Percentiles rank a stretch among this genome's conserved stretches.
These are phyloP conservation scores for Sphaerulina vaccinii DNA, from an alignment of 2,329 filamentous ascomycete species.

Conservation along the genomic window DNA sequence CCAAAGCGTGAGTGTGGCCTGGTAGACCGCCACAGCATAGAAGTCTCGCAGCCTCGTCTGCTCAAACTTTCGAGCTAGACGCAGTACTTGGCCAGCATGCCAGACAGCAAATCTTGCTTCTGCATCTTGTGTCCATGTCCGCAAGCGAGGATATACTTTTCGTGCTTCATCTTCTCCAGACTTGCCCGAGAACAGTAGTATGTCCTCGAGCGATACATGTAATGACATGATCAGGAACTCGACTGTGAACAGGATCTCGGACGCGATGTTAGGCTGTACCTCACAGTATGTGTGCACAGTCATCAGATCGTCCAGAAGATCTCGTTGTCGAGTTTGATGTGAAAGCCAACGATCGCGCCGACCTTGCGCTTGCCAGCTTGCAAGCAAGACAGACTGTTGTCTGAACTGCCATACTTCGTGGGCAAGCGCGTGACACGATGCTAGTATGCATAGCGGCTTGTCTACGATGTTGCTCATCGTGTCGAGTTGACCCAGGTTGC, in stretches of 20 bases:
- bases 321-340: conserved; percentile 24
- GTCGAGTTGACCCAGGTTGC: conserved; percentile 18
- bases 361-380: conserved; percentile 21
- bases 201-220: conserved; percentile 60
- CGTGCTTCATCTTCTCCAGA: conserved; percentile 64
- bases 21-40: conserved; percentile 65
- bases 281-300: conserved; percentile 26
- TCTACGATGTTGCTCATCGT: conserved; percentile 52
- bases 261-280: conserved; percentile 29
- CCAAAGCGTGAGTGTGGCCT: conserved; percentile 66
- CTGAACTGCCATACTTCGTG: conserved; percentile 60
- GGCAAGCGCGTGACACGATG: conserved; percentile 60
- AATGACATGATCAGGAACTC: conserved; percentile 60
- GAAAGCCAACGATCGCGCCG: conserved; percentile 30
- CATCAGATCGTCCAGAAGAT: conserved; percentile 26
- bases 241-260: conserved; percentile 38
- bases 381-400: conserved; percentile 42
- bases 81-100: conserved; percentile 65
- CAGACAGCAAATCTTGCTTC: conserved; percentile 60
- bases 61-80: conserved; percentile 47
- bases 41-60: conserved; percentile 53
- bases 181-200: conserved; percentile 64
- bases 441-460: conserved; percentile 55
- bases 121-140: conserved; percentile 55
- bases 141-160: conserved; percentile 54